A percentile compares a stretch with the other conserved stretches of the same genome.
These are phyloP conservation scores for Tylopilus balloui DNA, from an alignment of 768 basidiomycete species.

Conservation along the genomic window DNA sequence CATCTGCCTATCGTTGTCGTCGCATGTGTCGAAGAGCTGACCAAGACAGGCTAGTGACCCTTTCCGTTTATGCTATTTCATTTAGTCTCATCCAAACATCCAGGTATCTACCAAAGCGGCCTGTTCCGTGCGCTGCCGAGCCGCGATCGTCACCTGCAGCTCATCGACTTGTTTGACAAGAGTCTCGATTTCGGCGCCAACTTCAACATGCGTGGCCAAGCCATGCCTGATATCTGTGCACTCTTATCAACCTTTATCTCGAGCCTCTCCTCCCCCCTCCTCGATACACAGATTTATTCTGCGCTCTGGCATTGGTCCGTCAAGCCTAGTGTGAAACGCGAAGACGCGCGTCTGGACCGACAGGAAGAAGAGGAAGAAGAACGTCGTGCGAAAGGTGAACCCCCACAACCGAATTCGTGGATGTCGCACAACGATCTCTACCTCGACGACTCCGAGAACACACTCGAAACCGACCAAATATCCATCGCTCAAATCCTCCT, in stretches of 20 bases:
- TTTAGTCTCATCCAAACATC: neutral
- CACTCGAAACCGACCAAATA: constrained; percentile 34
- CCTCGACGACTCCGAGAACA: constrained; percentile 14
- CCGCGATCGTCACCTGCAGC: constrained; percentile 35
- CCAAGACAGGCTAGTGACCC: constrained; percentile 35
- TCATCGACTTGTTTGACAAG: constrained; percentile 38
- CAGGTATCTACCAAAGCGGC: constrained; percentile 42
- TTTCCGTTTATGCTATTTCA: neutral
- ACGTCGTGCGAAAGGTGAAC: constrained; percentile 25
- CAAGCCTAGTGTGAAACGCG: constrained; percentile 37
- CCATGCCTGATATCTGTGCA: constrained; percentile 42
- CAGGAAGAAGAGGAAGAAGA: constrained; percentile 34
- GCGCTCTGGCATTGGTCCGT: constrained; percentile 45
- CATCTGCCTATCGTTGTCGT: constrained; percentile 38
- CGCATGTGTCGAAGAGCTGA: constrained; percentile 44
- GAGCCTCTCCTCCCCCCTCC: constrained; percentile 42
- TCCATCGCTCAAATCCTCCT: constrained; percentile 44
- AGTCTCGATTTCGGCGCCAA: constrained; percentile 21
- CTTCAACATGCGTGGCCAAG: constrained; percentile 32
- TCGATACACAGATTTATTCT: constrained; percentile 38
- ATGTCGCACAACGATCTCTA: constrained; percentile 11
- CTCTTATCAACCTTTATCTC: constrained; percentile 46
- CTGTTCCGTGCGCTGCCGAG: constrained; percentile 42
- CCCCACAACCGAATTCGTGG: constrained; percentile 15
- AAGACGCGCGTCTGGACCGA: constrained; percentile 27